Percentiles rank a stretch among this genome's conserved stretches.
These are phyloP conservation scores for Zygoascus biomembranicola DNA, from an alignment of 805 yeast species.

Conservation along the genomic window DNA sequence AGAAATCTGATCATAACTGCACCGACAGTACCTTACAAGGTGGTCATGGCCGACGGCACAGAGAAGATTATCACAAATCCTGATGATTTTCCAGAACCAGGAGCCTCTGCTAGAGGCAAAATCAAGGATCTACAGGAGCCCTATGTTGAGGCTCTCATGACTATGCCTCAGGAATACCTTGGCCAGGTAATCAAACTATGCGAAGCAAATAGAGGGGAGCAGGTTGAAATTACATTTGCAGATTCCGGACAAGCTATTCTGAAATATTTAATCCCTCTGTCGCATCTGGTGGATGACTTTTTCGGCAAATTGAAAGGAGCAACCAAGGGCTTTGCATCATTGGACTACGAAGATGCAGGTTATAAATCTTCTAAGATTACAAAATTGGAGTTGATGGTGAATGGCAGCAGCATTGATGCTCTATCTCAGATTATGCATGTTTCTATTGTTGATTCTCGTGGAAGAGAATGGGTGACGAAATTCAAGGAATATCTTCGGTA, in stretches of 20 bases:
- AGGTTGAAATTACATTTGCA: conserved; percentile 67
- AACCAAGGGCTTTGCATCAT: conserved; percentile 87
- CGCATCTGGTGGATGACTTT: conserved; percentile 89
- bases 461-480: conserved; percentile 73
- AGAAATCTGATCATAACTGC: conserved; percentile 86
- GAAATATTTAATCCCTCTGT: conserved; percentile 74
- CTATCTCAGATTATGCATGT: conserved; percentile 83
- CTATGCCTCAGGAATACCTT: conserved; percentile 81
- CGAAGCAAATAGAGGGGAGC: conserved; percentile 75
- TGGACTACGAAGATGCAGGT: conserved; percentile 93
- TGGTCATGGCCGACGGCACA: conserved; percentile 57
- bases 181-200: conserved; percentile 84
- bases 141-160: conserved; percentile 80
- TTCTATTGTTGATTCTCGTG: conserved; percentile 63
- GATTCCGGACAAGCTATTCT: conserved; percentile 74
- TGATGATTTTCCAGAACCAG: conserved; percentile 74
- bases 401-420: conserved; percentile 86
- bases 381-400: conserved; percentile 80
- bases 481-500: conserved; percentile 72
- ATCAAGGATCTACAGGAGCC: conserved; percentile 66
- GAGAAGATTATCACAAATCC: conserved; percentile 76
- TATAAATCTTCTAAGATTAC: conserved; percentile 72
- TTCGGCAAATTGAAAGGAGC: conserved; percentile 87
- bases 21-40: conserved; percentile 89
- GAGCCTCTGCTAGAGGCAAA: conserved; percentile 20